Conservation (phyloP, 805 yeast species). For the Wickerhamomyces subpelliculosus region DNA sequence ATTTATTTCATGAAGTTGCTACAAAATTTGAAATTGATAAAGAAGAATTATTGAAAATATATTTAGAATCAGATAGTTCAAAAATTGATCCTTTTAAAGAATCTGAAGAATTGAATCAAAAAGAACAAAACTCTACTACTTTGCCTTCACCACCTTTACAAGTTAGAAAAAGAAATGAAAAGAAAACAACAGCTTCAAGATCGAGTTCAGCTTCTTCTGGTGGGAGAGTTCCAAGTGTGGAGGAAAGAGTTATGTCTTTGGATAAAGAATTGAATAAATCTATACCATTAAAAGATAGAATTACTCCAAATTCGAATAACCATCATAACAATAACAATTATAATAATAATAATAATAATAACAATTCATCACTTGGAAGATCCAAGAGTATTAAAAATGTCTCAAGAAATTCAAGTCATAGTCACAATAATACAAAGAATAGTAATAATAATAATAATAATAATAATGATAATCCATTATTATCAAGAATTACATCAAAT, state of each 20-base stretch:
- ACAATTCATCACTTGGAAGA: too few species aligned
- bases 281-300: constrained; percentile 17
- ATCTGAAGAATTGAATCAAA: neutral
- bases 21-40: constrained; percentile 24
- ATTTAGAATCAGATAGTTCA: constrained; percentile 20
- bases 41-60: constrained; percentile 12
- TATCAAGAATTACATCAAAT: neutral
- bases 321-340: too few species aligned
- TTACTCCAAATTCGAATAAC: too few species aligned
- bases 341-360: too few species aligned
- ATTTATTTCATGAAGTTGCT: constrained; percentile 34
- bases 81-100: constrained; percentile 7
- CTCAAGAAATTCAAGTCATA: neutral
- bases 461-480: too few species aligned
- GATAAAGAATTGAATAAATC: constrained; percentile 16
- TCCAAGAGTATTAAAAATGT: constrained; percentile 2
- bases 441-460: too few species aligned
- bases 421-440: too few species aligned
- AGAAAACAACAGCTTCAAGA: neutral
- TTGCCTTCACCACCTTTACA: neutral
- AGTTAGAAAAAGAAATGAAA: constrained; percentile 11
- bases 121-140: constrained; percentile 8
- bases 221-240: constrained; percentile 4
- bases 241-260: constrained; percentile 14
- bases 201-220: neutral